Conservation (phyloP, 257 asterid species). For the Solanum arcanum region DNA sequence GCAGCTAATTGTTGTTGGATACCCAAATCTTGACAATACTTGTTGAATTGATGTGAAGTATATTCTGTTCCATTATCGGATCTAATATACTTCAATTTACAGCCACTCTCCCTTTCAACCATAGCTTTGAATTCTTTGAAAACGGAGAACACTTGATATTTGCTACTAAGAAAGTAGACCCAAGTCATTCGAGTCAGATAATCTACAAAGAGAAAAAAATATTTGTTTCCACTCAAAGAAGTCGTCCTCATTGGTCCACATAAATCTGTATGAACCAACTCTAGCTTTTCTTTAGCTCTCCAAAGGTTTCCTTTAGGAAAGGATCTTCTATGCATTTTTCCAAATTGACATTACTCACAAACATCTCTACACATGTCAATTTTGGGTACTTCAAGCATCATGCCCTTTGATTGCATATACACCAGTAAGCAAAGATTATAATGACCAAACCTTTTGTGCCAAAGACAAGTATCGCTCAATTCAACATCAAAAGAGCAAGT, state of each 20-base stretch:
- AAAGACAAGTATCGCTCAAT: background rate
- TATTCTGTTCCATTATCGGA: background rate
- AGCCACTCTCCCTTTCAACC: background rate
- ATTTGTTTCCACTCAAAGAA: background rate
- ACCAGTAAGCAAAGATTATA: background rate
- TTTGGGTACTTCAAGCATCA: background rate
- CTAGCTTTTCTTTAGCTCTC: background rate
- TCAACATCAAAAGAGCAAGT: background rate
- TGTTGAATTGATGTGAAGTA: background rate
- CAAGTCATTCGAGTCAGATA: background rate
- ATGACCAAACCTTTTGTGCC: background rate
- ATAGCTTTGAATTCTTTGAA: background rate
- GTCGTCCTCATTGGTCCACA: background rate
- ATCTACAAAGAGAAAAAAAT: background rate
- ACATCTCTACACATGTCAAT: background rate
- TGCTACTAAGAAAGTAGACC: background rate
- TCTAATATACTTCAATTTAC: background rate
- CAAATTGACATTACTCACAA: background rate
- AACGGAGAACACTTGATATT: too few species aligned
- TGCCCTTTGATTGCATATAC: background rate
- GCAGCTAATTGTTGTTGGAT: background rate
- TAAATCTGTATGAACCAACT: background rate
- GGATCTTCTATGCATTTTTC: background rate
- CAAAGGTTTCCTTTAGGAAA: background rate
- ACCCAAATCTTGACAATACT: background rate